Conservation (phyloP, 2,329 filamentous ascomycete species). For the Sarocladiaceae sp. region DNA sequence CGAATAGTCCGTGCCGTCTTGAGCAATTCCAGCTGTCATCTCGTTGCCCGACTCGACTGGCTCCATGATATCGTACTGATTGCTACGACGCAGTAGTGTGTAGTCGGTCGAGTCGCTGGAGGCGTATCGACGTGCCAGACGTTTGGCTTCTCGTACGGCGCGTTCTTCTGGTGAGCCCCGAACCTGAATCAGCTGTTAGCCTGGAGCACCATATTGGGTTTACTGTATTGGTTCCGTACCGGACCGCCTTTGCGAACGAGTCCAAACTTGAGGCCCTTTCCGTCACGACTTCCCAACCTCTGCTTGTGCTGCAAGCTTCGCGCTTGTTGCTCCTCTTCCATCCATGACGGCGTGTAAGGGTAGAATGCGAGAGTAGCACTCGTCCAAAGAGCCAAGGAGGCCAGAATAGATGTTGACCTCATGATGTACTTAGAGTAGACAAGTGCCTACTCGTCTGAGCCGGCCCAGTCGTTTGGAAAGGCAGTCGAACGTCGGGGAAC, state of each 20-base stretch:
- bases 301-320: conserved; percentile 19
- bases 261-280: conserved; percentile 30
- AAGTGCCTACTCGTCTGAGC: conserved; percentile 2
- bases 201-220: background rate
- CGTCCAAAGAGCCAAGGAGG: conserved; percentile 43
- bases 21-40: conserved; percentile 49
- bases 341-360: conserved; percentile 35
- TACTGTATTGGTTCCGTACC: background rate
- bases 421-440: conserved; percentile 25
- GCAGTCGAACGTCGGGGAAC: background rate
- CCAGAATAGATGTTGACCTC: conserved; percentile 31
- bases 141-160: conserved; percentile 31
- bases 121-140: conserved; percentile 34
- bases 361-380: conserved; percentile 41
- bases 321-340: conserved; percentile 21
- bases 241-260: conserved; percentile 30
- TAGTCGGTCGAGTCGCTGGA: conserved; percentile 12
- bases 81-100: conserved; percentile 30
- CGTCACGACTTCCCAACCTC: conserved; percentile 13
- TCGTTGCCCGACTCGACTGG: conserved; percentile 38
- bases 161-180: conserved; percentile 18
- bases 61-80: conserved; percentile 40
- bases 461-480: conserved; percentile 6
- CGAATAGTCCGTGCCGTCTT: conserved; percentile 60
- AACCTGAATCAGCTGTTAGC: conserved; percentile 19